phyloP scores from a whole-genome alignment of 169 alveolate species.

The Plasmodium coatneyi region DNA sequence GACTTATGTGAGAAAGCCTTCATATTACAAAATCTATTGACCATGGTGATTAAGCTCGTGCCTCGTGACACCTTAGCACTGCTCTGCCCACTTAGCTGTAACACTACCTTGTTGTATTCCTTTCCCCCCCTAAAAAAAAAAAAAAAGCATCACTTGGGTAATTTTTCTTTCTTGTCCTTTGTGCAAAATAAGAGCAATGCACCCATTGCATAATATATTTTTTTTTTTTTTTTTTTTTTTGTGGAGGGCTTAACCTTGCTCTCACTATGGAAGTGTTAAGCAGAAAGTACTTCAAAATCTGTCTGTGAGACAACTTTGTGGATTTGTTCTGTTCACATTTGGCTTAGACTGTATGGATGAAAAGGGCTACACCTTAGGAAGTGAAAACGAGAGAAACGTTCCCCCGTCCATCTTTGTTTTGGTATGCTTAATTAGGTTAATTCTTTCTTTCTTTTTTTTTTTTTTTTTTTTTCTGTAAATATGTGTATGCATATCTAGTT shows the following conservation, averaged over 20 bases:
- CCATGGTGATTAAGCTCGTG: background rate
- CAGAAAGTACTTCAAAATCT: background rate
- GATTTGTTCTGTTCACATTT: background rate
- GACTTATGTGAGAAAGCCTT: background rate
- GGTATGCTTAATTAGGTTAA: background rate
- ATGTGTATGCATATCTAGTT: background rate
- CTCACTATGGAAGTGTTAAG: background rate
- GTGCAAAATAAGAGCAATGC: background rate
- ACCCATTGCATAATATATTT: constrained; percentile 16
- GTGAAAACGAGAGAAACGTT: background rate
- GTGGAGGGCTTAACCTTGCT: background rate
- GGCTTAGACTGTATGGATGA: background rate
- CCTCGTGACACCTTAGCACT: background rate
- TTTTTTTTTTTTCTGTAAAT: background rate
- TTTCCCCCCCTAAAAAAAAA: background rate
- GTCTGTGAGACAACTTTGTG: background rate
- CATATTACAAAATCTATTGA: background rate
- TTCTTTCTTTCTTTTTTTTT: background rate
- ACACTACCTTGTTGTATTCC: background rate
- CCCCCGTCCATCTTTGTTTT: background rate
- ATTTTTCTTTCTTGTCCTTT: background rate
- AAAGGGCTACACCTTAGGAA: background rate
- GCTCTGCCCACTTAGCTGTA: background rate
- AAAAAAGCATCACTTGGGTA: background rate
- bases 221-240: background rate